phyloP scores from a whole-genome alignment of 106 monocot species.

The Dendrobium huoshanense region DNA sequence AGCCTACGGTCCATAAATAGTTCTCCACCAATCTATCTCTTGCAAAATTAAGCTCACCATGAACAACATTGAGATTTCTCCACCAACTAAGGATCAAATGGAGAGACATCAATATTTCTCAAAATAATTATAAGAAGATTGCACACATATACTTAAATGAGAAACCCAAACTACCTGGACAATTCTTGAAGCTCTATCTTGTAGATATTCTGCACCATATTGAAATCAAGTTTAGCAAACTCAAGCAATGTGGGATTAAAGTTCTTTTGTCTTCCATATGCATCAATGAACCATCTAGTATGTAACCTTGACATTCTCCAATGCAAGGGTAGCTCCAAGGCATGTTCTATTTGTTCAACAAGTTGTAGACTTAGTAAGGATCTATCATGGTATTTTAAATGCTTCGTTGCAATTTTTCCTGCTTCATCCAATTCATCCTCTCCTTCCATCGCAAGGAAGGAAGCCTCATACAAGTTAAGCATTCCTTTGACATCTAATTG shows the following conservation, averaged over 20 bases:
- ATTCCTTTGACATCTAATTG: conserved; percentile 7
- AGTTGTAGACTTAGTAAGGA: neutral
- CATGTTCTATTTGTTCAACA: conserved; percentile 20
- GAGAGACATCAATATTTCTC: neutral
- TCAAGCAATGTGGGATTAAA: conserved; percentile 26
- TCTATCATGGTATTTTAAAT: neutral
- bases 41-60: conserved; percentile 20
- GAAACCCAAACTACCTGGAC: conserved; percentile 20
- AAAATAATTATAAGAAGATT: neutral
- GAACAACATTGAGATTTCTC: conserved; percentile 18
- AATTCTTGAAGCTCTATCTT: conserved; percentile 23
- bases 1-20: conserved; percentile 24
- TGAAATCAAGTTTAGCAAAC: conserved; percentile 56
- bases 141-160: neutral
- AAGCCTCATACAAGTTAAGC: conserved; percentile 36
- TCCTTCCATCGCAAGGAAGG: conserved; percentile 20
- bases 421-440: conserved; percentile 25
- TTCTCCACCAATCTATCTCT: conserved; percentile 50
- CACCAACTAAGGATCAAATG: conserved; percentile 42
- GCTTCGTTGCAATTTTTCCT: conserved; percentile 4
- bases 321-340: conserved; percentile 49
- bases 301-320: conserved; percentile 45
- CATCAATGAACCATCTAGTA: conserved; percentile 34
- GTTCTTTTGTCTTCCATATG: conserved; percentile 15
- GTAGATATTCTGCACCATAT: conserved; percentile 30